Evolutionary conservation across 345 rosid species (phyloP).

Genomic region (Luvunga scandens): DNA sequence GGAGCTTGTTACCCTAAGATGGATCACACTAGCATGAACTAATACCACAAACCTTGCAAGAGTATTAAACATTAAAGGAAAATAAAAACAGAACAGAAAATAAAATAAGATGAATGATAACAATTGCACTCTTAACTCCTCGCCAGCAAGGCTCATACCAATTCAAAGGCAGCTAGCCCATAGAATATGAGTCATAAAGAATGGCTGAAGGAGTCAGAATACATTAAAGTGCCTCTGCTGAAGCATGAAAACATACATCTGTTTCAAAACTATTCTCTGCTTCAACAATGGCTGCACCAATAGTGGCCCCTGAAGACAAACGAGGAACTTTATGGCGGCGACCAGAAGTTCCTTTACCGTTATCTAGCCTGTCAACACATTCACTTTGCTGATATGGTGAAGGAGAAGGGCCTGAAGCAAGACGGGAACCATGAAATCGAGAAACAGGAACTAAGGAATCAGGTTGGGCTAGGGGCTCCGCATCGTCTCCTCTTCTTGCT

Average conservation of each 20-base stretch:
- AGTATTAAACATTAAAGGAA: neutral
- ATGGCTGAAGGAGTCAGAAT: conserved; percentile 40
- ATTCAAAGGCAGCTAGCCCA: conserved; percentile 36
- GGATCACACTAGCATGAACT: neutral
- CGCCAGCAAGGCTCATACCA: conserved; percentile 51
- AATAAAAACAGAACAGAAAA: conserved; percentile 9
- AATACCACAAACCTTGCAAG: neutral
- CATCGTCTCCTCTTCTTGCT: conserved; percentile 60
- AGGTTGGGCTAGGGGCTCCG: conserved; percentile 46
- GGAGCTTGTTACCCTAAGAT: neutral
- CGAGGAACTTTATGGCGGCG: conserved; percentile 45
- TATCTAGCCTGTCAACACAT: conserved; percentile 1
- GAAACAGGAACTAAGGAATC: conserved; percentile 73
- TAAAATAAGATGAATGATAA: neutral
- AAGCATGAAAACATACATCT: conserved; percentile 73
- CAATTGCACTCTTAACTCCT: conserved; percentile 37
- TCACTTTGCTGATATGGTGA: conserved; percentile 61
- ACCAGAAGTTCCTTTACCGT: conserved; percentile 32
- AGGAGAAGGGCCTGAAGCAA: conserved; percentile 80
- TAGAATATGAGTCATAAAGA: conserved; percentile 36
- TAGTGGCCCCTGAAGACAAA: conserved; percentile 49
- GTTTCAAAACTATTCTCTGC: conserved; percentile 64
- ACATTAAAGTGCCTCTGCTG: conserved; percentile 40
- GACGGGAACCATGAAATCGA: conserved; percentile 77
- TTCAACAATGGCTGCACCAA: conserved; percentile 80